Evolutionary conservation across 768 basidiomycete species (phyloP).

Genomic region (Lenzites betulinus): DNA sequence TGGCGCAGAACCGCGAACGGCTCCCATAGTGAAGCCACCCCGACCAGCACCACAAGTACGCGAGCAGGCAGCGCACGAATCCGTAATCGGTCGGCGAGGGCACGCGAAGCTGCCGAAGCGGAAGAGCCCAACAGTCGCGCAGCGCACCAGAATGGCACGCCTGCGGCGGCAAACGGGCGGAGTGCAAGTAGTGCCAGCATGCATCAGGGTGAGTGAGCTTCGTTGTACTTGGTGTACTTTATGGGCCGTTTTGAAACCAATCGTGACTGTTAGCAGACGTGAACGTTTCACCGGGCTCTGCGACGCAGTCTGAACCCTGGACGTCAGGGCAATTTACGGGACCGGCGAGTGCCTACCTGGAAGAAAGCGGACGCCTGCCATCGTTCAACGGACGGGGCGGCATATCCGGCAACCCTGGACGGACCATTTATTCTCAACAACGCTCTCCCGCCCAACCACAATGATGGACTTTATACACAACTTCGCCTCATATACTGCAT

Average conservation of each 20-base stretch:
- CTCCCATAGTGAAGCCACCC: conserved; percentile 3
- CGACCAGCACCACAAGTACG: conserved; percentile 8
- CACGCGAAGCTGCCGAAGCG: conserved; percentile 18
- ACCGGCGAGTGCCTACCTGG: conserved; percentile 25
- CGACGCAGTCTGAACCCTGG: background rate
- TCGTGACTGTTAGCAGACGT: background rate
- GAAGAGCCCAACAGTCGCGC: background rate
- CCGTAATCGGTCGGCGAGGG: conserved; percentile 15
- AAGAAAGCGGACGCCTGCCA: conserved; percentile 10
- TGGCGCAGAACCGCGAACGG: conserved; percentile 19
- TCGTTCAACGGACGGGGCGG: conserved; percentile 2
- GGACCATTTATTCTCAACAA: conserved; percentile 32
- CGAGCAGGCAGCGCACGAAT: conserved; percentile 17
- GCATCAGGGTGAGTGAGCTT: conserved; percentile 1
- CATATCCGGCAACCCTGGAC: conserved; percentile 28
- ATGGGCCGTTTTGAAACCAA: too few relatives aligned
- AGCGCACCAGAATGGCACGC: conserved; percentile 2
- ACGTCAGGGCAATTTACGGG: conserved; percentile 19
- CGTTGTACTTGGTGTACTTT: too few relatives aligned
- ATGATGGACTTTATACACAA: background rate
- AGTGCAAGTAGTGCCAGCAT: conserved; percentile 1
- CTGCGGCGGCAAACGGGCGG: background rate
- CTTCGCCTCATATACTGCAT: background rate
- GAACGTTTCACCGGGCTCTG: conserved; percentile 1
- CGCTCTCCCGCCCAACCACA: conserved; percentile 16